These are phyloP conservation scores for Salisapilia sapeloensis DNA, from an alignment of 352 stramenopile species.

Conservation along the genomic window DNA sequence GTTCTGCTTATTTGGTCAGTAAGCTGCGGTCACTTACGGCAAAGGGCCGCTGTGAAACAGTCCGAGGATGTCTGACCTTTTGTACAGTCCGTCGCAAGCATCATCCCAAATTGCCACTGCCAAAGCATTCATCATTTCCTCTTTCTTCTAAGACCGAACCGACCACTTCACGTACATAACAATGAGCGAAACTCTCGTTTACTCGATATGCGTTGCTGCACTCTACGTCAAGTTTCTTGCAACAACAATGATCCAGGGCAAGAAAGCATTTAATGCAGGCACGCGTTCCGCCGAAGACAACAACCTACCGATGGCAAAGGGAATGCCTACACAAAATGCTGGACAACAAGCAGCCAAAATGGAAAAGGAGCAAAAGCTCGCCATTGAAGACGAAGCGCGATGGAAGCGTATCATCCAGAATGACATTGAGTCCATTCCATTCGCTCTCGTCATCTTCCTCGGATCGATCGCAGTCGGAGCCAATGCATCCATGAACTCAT, in stretches of 20 bases:
- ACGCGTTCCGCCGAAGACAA: constrained; percentile 21
- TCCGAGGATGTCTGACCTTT: too few species aligned
- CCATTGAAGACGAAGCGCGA: constrained; percentile 15
- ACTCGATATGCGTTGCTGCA: constrained; percentile 9
- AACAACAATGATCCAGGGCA: constrained; percentile 23
- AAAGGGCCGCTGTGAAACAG: too few species aligned
- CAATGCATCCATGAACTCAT: constrained; percentile 11
- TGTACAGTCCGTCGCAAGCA: too few species aligned
- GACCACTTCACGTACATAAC: too few species aligned
- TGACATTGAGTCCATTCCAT: constrained; percentile 36
- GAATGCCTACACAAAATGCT: too few species aligned
- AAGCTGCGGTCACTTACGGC: too few species aligned
- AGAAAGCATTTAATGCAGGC: constrained; percentile 23
- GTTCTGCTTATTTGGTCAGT: too few species aligned
- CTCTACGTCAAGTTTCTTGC: constrained; percentile 49
- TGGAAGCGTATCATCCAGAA: constrained; percentile 41
- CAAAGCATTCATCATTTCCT: too few species aligned
- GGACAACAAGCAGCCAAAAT: constrained; percentile 6
- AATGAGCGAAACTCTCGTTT: neutral
- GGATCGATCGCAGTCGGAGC: constrained; percentile 14
- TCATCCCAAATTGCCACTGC: too few species aligned
- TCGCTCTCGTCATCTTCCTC: constrained; percentile 28
- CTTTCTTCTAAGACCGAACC: too few species aligned
- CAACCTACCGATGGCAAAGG: constrained; percentile 8
- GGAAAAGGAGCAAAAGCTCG: constrained; percentile 8